These are phyloP conservation scores for Theileria orientalis DNA, from an alignment of 169 alveolate species.

Conservation along the genomic window DNA sequence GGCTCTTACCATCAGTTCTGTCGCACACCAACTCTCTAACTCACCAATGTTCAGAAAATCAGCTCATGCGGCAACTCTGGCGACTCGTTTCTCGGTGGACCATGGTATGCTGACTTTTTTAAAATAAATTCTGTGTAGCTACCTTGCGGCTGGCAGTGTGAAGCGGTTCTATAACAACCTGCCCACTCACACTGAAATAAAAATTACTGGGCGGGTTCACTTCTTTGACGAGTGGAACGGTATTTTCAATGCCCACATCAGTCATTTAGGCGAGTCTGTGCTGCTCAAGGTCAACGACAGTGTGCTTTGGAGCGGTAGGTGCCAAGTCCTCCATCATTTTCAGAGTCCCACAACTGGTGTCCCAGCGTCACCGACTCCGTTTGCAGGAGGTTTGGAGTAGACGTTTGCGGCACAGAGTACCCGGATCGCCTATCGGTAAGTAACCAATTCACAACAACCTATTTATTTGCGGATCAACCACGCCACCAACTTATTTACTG, in stretches of 20 bases:
- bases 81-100: conserved; percentile 67
- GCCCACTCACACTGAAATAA: conserved; percentile 65
- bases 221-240: conserved; percentile 79
- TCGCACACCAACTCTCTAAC: no score
- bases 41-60: conserved; percentile 9
- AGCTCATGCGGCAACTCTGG: conserved; percentile 51
- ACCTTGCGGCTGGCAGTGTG: conserved; percentile 46
- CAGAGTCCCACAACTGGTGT: conserved; percentile 68
- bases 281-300: conserved; percentile 68
- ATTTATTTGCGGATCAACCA: no score
- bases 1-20: no score
- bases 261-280: conserved; percentile 67
- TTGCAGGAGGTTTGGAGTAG: conserved; percentile 66
- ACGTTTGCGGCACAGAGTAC: conserved; percentile 73
- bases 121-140: not conserved
- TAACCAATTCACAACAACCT: no score
- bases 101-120: conserved; percentile 6
- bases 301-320: conserved; percentile 68
- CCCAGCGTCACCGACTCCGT: conserved; percentile 50
- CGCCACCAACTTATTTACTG: no score
- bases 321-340: not conserved
- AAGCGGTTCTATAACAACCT: conserved; percentile 34
- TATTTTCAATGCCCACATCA: not conserved
- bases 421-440: conserved; percentile 72
- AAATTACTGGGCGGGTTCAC: conserved; percentile 73